A percentile compares a stretch with the other conserved stretches of the same genome.
These are phyloP conservation scores for Malassezia nana DNA, from an alignment of 1,284 basidiomycete species.

Conservation along the genomic window DNA sequence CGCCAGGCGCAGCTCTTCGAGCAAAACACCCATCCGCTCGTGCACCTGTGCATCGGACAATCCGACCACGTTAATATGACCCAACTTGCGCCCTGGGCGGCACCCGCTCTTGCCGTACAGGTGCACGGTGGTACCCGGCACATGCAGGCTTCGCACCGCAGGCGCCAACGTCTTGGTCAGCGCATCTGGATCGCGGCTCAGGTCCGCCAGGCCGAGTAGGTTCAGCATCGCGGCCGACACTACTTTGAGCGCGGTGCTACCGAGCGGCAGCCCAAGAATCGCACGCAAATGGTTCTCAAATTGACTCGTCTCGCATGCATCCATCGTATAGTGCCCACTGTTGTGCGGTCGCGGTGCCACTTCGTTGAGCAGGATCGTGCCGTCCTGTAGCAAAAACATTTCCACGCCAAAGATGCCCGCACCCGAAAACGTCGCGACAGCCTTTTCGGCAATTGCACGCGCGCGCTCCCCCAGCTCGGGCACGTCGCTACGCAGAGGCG, in stretches of 20 bases:
- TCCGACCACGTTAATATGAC: conserved; percentile 85
- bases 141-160: conserved; percentile 44
- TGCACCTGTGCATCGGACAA: conserved; percentile 68
- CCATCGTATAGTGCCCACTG: conserved; percentile 98
- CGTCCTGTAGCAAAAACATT: conserved; percentile 84
- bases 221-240: conserved; percentile 88
- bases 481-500: conserved; percentile 56
- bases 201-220: conserved; percentile 56
- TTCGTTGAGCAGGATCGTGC: conserved; percentile 83
- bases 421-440: conserved; percentile 67
- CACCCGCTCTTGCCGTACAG: conserved; percentile 87
- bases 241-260: conserved; percentile 77
- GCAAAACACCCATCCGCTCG: conserved; percentile 48
- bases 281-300: conserved; percentile 96
- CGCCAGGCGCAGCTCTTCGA: conserved; percentile 37
- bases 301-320: conserved; percentile 89
- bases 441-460: conserved; percentile 66
- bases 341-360: conserved; percentile 99
- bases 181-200: conserved; percentile 36
- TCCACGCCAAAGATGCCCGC: conserved; percentile 97
- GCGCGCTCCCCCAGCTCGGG: conserved; percentile 58
- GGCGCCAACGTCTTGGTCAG: conserved; percentile 42
- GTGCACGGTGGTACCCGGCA: conserved; percentile 73
- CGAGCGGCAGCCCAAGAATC: conserved; percentile 82
- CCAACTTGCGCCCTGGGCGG: conserved; percentile 90